These are phyloP conservation scores for Pichia terricola DNA, from an alignment of 1,139 yeast species.

Conservation along the genomic window DNA sequence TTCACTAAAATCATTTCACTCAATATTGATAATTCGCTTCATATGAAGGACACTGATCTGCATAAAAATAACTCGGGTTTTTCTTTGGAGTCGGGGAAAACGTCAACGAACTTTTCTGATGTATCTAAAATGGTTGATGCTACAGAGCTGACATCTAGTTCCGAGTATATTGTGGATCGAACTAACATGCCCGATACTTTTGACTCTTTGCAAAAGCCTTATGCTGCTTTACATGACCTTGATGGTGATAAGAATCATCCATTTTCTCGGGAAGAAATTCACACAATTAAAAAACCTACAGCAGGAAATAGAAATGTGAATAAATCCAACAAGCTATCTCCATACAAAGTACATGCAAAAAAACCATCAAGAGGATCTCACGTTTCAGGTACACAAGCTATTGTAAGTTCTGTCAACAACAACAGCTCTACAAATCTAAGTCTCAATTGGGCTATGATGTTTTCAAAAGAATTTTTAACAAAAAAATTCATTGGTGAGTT, in stretches of 20 bases:
- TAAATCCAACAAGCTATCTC: not conserved
- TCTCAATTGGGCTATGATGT: slow-evolving; percentile 15
- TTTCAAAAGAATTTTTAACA: slow-evolving; percentile 9
- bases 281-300: not conserved
- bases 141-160: not conserved
- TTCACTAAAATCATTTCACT: slow-evolving; percentile 16
- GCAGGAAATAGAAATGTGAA: not conserved
- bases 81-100: not conserved
- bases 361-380: slow-evolving; percentile 30
- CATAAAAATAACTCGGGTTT: slow-evolving; percentile 1
- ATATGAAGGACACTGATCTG: not conserved
- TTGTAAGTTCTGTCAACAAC: slow-evolving; percentile 25
- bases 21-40: not conserved
- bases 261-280: not conserved
- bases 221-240: not conserved
- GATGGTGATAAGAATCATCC: not conserved
- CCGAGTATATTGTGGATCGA: not conserved
- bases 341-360: slow-evolving; percentile 14
- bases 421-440: not conserved
- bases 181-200: not conserved
- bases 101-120: slow-evolving; percentile 5
- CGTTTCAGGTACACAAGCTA: slow-evolving; percentile 29
- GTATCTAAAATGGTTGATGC: slow-evolving; percentile 1
- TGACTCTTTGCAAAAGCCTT: not conserved
- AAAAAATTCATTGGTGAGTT: slow-evolving; percentile 18